These are phyloP conservation scores for Lentinula sp. DNA, from an alignment of 768 basidiomycete genomes.

Conservation along the genomic window DNA sequence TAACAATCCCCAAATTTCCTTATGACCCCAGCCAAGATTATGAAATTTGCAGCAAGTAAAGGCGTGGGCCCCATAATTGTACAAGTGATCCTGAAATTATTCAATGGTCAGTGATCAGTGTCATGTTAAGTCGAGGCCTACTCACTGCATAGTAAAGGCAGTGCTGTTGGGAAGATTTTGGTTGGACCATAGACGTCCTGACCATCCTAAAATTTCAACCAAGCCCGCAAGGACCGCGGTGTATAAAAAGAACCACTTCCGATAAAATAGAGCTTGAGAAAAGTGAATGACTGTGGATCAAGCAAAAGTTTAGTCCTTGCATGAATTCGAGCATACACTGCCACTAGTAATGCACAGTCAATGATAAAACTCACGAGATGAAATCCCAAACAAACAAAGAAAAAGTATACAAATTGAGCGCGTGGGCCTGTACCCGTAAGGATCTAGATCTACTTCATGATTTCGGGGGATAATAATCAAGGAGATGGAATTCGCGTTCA, in stretches of 20 bases:
- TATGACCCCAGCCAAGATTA: constrained; percentile 36
- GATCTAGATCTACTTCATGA: not conserved
- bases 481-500: not conserved
- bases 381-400: constrained; percentile 22
- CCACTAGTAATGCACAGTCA: not conserved
- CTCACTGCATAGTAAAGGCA: constrained; percentile 37
- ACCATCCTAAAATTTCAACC: constrained; percentile 32
- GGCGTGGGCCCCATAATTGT: constrained; percentile 44
- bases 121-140: not conserved
- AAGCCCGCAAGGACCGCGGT: constrained; percentile 24
- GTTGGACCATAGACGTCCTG: constrained; percentile 27
- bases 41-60: constrained; percentile 41
- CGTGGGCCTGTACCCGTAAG: constrained; percentile 27
- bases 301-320: too few species aligned
- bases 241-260: constrained; percentile 27
- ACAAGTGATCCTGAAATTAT: constrained; percentile 25
- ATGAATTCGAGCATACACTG: too few species aligned
- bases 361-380: constrained; percentile 15
- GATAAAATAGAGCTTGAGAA: constrained; percentile 18
- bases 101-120: too few species aligned
- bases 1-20: constrained; percentile 25
- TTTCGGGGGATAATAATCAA: not conserved
- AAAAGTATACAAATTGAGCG: constrained; percentile 25
- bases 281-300: constrained; percentile 24
- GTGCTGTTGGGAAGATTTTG: constrained; percentile 12